Percentiles rank a stretch among this genome's conserved stretches.
phyloP scores from a whole-genome alignment of 441 rosid genomes.

The Raphanus hybrid region DNA sequence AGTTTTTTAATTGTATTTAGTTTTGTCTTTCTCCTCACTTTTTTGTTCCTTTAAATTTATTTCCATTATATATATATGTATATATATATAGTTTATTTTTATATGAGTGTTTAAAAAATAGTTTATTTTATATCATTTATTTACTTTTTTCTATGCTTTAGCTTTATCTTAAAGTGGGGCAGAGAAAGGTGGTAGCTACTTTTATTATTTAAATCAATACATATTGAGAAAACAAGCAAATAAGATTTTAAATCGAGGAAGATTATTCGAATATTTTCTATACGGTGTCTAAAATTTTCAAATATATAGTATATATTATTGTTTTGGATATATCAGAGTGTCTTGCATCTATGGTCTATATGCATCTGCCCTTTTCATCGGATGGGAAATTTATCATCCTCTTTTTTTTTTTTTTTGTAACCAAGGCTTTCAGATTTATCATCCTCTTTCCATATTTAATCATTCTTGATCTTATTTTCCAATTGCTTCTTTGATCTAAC shows the following conservation, averaged over 20 bases:
- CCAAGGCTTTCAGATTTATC: background rate
- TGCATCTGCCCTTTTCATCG: constrained; percentile 26
- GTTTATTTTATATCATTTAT: constrained; percentile 44
- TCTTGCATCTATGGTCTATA: constrained; percentile 37
- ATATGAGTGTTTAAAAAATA: too few species aligned
- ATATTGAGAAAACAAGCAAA: constrained; percentile 38
- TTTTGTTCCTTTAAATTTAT: constrained; percentile 42
- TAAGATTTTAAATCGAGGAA: constrained; percentile 15
- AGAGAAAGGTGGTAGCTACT: constrained; percentile 71
- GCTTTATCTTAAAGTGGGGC: constrained; percentile 93
- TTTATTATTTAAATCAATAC: constrained; percentile 43
- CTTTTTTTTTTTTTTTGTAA: background rate
- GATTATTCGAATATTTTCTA: constrained; percentile 41
- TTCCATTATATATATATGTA: constrained; percentile 29
- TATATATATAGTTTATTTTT: too few species aligned
- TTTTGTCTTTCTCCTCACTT: constrained; percentile 47
- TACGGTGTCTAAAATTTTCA: constrained; percentile 38
- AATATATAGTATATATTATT: constrained; percentile 7
- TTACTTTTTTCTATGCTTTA: constrained; percentile 68
- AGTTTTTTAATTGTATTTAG: constrained; percentile 34
- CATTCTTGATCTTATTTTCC: background rate
- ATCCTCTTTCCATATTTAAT: constrained; percentile 11
- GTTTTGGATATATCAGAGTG: constrained; percentile 31
- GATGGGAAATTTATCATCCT: constrained; percentile 19
- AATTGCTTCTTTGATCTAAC: constrained; percentile 23